A percentile compares a stretch with the other conserved stretches of the same genome.
Conservation (phyloP, 2,329 filamentous ascomycete genomes). For the Sporothrix euskadiensis region DNA sequence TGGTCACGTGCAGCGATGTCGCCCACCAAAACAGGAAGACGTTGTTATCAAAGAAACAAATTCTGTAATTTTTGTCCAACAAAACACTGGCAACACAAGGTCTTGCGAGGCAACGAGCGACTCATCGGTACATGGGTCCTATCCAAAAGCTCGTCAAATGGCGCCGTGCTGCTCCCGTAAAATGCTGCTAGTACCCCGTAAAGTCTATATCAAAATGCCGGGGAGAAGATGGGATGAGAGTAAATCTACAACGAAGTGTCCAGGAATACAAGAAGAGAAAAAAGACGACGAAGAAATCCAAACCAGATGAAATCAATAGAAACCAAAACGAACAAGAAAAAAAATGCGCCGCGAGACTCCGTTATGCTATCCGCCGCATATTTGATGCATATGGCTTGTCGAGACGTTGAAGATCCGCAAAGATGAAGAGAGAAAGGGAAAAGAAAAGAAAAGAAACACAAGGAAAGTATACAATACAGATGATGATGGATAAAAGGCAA, state of each 20-base stretch:
- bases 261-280: not conserved
- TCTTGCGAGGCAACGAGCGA: not conserved
- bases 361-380: conserved; percentile 20
- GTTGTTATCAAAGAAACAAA: not conserved
- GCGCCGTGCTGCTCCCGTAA: not conserved
- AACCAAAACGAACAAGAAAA: not conserved
- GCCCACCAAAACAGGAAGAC: not conserved
- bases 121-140: not conserved
- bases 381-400: conserved; percentile 7
- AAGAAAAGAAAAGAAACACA: not conserved
- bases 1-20: conserved; percentile 7
- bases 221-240: not conserved
- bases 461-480: not conserved
- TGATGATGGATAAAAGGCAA: not conserved
- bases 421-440: not conserved
- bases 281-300: not conserved
- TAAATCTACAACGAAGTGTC: conserved; percentile 3
- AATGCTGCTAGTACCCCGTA: not conserved
- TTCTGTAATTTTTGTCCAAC: not conserved
- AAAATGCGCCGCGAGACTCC: conserved; percentile 19
- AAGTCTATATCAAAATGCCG: conserved; percentile 5
- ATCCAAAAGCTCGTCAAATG: not conserved
- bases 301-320: not conserved
- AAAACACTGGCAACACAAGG: not conserved
- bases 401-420: not conserved